Percentiles rank a stretch among this genome's conserved stretches.
phyloP scores from a whole-genome alignment of 805 yeast species.

The Candida verbasci region DNA sequence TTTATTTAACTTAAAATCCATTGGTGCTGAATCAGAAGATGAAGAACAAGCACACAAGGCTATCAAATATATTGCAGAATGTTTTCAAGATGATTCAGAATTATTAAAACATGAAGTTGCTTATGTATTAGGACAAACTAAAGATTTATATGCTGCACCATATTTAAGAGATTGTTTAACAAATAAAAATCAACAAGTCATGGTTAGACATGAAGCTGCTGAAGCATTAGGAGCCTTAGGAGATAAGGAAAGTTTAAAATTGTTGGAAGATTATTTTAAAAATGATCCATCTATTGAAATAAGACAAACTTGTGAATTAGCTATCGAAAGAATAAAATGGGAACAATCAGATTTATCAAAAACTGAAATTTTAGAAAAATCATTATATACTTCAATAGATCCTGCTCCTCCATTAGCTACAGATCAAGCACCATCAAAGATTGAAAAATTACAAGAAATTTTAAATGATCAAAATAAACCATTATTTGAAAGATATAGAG shows the following conservation, averaged over 20 bases:
- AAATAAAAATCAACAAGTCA: constrained; percentile 68
- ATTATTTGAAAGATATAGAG: constrained; percentile 91
- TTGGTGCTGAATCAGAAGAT: constrained; percentile 68
- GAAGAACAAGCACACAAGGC: constrained; percentile 55
- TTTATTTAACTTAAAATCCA: constrained; percentile 79
- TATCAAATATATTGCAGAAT: constrained; percentile 77
- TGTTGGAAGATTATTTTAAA: constrained; percentile 58
- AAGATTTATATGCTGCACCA: constrained; percentile 74
- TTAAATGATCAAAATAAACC: constrained; percentile 76
- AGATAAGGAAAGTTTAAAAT: constrained; percentile 63
- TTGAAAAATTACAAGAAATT: constrained; percentile 60
- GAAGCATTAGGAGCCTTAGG: constrained; percentile 98
- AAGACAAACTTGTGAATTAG: constrained; percentile 96
- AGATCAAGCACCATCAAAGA: constrained; percentile 43
- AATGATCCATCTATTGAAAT: constrained; percentile 85
- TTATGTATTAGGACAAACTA: constrained; percentile 93
- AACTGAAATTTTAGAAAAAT: constrained; percentile 66
- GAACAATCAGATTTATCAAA: constrained; percentile 65
- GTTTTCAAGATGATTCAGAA: constrained; percentile 80
- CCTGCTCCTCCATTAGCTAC: constrained; percentile 98
- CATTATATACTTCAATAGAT: constrained; percentile 83
- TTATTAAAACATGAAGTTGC: constrained; percentile 96
- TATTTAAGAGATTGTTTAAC: constrained; percentile 66
- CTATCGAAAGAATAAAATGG: constrained; percentile 93
- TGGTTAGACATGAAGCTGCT: constrained; percentile 99